Evolutionary conservation across 495 filamentous ascomycete species (phyloP), one percentile per base, ranked within the genome.

Genomic region (Hyaloscypha bicolor): DNA sequence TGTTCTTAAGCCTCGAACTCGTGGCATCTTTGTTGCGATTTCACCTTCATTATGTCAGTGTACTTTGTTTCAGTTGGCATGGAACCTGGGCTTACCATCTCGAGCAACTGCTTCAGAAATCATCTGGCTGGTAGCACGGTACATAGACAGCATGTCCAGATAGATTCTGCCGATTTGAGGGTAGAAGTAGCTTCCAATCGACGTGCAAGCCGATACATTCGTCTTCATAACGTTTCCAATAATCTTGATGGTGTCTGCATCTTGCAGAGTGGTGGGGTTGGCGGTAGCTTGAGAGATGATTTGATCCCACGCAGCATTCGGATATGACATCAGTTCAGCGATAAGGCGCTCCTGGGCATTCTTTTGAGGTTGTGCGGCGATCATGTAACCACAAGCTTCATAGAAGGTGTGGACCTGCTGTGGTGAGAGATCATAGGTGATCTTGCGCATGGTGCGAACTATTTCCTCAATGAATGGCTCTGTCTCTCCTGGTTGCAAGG

Each of bases 181-280:
- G 75, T 95, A 97, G 79, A 99, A 99, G 80, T 97, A 98, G 62
- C 90, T 88, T 31, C 95, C 95, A 60, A 98, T 94, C 0, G 96
- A 98, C 31, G 91, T 92, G 75, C 95, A 98, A 16, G 95, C 95
- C 1, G 95, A 92, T 6, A 99, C 95, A 72, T 99, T 99, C 6
- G 95, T 99, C 83, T 99, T 99, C 95, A 98, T 99, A 72, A 99
- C 96, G 76, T 99, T 99, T 62, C 95, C 95, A 65, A 99, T 91
- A 66, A 99, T 87, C 79, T 97, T 98, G 78, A 99, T 97, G 0
- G 93, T 96, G 61, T 99, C 93, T 31, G 86, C 84, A 75, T 97
- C 92, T 75, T 98, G 92, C 8, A 99, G 83, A 66, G 92, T 91
- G 31, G 83, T 81, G 2, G 94, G 91, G 74, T 97, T 87, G 64